These are phyloP conservation scores for Mucor plumbeus DNA, from an alignment of 371 early-diverging fungal species.

Conservation along the genomic window DNA sequence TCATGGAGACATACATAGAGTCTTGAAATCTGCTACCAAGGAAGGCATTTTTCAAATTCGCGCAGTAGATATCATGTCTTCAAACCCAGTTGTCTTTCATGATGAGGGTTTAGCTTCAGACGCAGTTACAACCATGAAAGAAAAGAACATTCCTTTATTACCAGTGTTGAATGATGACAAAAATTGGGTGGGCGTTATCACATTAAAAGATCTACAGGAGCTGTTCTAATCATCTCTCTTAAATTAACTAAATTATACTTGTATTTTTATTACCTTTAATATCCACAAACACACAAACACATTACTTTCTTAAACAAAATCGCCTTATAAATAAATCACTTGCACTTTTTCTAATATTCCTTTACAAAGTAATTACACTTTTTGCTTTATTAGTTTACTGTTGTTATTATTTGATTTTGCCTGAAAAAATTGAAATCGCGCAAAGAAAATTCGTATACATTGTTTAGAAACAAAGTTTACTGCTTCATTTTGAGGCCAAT, in stretches of 20 bases:
- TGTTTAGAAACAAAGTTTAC: no score
- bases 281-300: neutral
- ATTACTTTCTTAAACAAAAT: neutral
- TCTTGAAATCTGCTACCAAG: conserved; percentile 40
- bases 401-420: no score
- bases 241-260: conserved; percentile 14
- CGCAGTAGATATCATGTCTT: conserved; percentile 50
- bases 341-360: neutral
- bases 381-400: no score
- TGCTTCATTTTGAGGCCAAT: no score
- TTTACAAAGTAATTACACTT: no score
- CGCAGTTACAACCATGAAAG: conserved; percentile 39
- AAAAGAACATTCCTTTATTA: conserved; percentile 38
- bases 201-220: conserved; percentile 51
- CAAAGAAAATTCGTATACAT: no score
- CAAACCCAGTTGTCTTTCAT: conserved; percentile 34
- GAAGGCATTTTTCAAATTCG: conserved; percentile 45
- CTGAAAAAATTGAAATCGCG: neutral
- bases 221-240: conserved; percentile 26
- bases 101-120: conserved; percentile 44
- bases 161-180: conserved; percentile 42
- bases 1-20: conserved; percentile 44
- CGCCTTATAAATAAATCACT: neutral
- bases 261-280: conserved; percentile 2
- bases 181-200: conserved; percentile 46